phyloP scores from a whole-genome alignment of 306 rosid species.

The Rubus parviflorus region DNA sequence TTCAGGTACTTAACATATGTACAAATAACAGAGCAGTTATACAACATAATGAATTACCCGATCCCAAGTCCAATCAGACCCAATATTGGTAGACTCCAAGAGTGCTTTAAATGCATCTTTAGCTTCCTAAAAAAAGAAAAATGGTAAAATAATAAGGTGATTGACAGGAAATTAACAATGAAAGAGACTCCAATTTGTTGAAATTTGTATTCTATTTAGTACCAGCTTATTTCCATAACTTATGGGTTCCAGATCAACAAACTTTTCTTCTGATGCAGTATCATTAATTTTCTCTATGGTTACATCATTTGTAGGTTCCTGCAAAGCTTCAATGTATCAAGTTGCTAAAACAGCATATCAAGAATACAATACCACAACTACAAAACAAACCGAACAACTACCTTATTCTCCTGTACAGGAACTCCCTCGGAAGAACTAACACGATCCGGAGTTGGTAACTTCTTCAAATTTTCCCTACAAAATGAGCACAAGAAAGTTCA shows the following conservation, averaged over 20 bases:
- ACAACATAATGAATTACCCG: conserved; percentile 56
- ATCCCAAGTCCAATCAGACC: conserved; percentile 98
- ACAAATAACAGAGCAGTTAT: background rate
- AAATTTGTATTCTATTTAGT: conserved; percentile 18
- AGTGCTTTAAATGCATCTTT: conserved; percentile 83
- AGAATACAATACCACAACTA: conserved; percentile 25
- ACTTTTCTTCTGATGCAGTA: conserved; percentile 53
- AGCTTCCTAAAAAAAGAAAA: conserved; percentile 65
- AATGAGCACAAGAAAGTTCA: conserved; percentile 23
- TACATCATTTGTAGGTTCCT: conserved; percentile 57
- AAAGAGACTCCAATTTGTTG: background rate
- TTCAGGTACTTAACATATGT: conserved; percentile 16
- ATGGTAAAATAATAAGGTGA: conserved; percentile 9
- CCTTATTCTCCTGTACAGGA: conserved; percentile 54
- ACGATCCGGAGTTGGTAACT: conserved; percentile 41
- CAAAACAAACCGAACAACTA: conserved; percentile 27
- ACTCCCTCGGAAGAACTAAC: conserved; percentile 50
- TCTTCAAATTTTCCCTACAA: conserved; percentile 50
- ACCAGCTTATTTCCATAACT: conserved; percentile 75
- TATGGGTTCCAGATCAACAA: conserved; percentile 66
- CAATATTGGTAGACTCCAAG: conserved; percentile 78
- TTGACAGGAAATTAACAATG: conserved; percentile 22
- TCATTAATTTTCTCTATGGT: conserved; percentile 49
- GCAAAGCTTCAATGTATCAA: conserved; percentile 34
- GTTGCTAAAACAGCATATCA: conserved; percentile 29